Conservation (phyloP, 2,329 filamentous ascomycete genomes). For the Colletotrichum agaves region DNA sequence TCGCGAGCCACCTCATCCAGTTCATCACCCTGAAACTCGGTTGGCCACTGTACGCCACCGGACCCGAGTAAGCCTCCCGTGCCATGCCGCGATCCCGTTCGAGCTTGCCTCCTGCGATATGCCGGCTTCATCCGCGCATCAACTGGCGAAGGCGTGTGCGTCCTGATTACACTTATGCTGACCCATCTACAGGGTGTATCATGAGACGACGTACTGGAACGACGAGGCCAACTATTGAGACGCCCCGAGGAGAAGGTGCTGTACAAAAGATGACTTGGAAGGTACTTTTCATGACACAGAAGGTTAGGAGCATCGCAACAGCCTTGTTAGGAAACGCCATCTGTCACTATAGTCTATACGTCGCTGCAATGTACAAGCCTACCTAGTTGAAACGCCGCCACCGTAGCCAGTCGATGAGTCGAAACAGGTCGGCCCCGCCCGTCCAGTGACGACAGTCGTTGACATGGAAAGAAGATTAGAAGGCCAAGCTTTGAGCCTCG, state of each 20-base stretch:
- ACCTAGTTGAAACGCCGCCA: slow-evolving; percentile 32
- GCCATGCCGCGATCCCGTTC: slow-evolving; percentile 42
- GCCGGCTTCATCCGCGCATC: slow-evolving; percentile 6
- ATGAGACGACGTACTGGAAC: slow-evolving; percentile 65
- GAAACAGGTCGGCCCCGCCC: slow-evolving; percentile 31
- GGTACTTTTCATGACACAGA: slow-evolving; percentile 1
- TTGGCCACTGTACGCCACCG: slow-evolving; percentile 65
- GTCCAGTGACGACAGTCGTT: slow-evolving; percentile 23
- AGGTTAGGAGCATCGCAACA: background rate
- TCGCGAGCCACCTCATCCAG: slow-evolving; percentile 68
- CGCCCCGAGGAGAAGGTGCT: background rate
- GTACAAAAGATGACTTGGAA: slow-evolving; percentile 5
- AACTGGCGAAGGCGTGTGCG: background rate
- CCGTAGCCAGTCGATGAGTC: slow-evolving; percentile 13
- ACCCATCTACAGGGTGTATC: slow-evolving; percentile 46
- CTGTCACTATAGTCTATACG: slow-evolving; percentile 27
- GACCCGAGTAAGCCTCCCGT: slow-evolving; percentile 59
- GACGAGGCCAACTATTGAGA: slow-evolving; percentile 56
- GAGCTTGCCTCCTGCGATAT: slow-evolving; percentile 8
- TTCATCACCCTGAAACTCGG: slow-evolving; percentile 66
- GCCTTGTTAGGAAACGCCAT: slow-evolving; percentile 30
- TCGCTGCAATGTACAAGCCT: slow-evolving; percentile 15
- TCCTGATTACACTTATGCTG: slow-evolving; percentile 11
- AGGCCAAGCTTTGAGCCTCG: slow-evolving; percentile 34
- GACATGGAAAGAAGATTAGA: slow-evolving; percentile 6